Percentiles rank a stretch among this genome's conserved stretches.
These are phyloP conservation scores for Truncatella angustata DNA, from an alignment of 2,329 filamentous ascomycete genomes.

Conservation along the genomic window DNA sequence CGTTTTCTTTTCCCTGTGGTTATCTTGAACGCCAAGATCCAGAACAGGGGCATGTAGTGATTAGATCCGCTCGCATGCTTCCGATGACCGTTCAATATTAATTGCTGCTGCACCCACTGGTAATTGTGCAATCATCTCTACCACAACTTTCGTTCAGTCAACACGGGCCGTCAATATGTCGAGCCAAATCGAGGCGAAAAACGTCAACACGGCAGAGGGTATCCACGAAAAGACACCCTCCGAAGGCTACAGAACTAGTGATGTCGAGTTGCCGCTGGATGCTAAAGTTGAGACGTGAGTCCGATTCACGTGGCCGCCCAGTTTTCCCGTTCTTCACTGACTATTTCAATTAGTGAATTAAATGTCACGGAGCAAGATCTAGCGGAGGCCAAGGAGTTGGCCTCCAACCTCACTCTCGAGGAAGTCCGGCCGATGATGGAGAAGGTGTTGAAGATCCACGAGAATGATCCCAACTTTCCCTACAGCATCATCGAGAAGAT, in stretches of 20 bases:
- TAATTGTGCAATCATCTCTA: background rate
- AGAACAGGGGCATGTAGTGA: too few relatives aligned
- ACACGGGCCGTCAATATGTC: background rate
- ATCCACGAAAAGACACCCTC: background rate
- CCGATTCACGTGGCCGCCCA: background rate
- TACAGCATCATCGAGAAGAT: constrained; percentile 37
- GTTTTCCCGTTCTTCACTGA: background rate
- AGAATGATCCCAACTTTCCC: constrained; percentile 47
- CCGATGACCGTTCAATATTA: background rate
- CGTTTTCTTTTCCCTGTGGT: too few relatives aligned
- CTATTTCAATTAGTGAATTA: constrained; percentile 16
- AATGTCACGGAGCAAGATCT: constrained; percentile 24
- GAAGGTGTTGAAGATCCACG: constrained; percentile 39
- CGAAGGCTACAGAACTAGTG: background rate
- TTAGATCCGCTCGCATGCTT: background rate
- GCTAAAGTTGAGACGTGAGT: constrained; percentile 8
- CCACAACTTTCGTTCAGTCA: background rate
- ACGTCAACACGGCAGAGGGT: background rate
- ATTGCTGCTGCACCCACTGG: background rate
- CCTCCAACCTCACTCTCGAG: constrained; percentile 18
- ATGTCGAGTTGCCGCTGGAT: constrained; percentile 6
- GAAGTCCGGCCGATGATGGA: constrained; percentile 29
- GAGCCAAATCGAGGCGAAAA: constrained; percentile 3
- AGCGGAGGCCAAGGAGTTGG: constrained; percentile 20
- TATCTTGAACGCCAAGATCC: too few relatives aligned